Conservation (phyloP, 1,139 yeast species). For the Fermentozyma sake region DNA sequence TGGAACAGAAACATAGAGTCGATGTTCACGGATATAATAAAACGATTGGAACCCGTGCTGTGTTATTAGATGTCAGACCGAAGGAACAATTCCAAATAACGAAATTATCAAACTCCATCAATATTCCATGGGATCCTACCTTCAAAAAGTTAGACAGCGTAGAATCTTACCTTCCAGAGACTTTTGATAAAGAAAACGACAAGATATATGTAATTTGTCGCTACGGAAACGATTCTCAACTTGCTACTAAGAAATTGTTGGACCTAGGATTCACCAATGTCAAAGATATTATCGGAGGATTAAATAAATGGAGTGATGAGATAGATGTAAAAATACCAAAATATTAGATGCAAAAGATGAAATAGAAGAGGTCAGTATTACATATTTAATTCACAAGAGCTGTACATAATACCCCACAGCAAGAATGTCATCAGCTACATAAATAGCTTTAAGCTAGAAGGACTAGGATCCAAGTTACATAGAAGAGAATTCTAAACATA, state of each 20-base stretch:
- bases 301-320: conserved; percentile 61
- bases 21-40: conserved; percentile 40
- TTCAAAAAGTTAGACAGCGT: conserved; percentile 31
- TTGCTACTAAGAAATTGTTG: conserved; percentile 58
- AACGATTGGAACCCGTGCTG: conserved; percentile 14
- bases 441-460: too few species aligned
- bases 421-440: too few species aligned
- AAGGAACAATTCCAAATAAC: conserved; percentile 69
- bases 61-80: conserved; percentile 78
- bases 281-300: conserved; percentile 75
- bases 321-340: conserved; percentile 64
- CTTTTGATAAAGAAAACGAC: conserved; percentile 15
- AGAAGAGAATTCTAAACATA: too few species aligned
- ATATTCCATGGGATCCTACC: conserved; percentile 56
- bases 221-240: conserved; percentile 87
- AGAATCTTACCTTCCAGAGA: conserved; percentile 20
- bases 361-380: not conserved
- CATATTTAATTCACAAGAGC: not conserved
- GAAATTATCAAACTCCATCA: conserved; percentile 54
- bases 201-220: conserved; percentile 62
- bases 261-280: conserved; percentile 49
- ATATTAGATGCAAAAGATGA: conserved; percentile 37
- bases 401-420: too few species aligned
- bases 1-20: conserved; percentile 41
- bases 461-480: too few species aligned